Evolutionary conservation across 2,329 filamentous ascomycete species (phyloP), one percentile per base, ranked within the genome.

Genomic region (Aspergillus sp.): DNA sequence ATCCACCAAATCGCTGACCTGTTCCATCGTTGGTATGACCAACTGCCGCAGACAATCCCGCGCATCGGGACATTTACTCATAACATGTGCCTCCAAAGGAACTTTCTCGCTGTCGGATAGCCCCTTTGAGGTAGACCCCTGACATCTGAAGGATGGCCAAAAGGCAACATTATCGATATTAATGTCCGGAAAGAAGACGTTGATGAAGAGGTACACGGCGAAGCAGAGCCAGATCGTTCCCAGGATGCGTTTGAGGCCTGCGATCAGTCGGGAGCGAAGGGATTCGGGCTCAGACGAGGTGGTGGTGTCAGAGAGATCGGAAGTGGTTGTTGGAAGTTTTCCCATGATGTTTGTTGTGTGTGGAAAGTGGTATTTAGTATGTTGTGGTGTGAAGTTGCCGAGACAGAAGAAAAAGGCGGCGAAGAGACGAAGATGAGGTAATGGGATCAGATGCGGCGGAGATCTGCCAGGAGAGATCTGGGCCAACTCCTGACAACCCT

Each of bases 31-130:
- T 1, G 93, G 93, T 10, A 97, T 71, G 27, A 98, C 77, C 57
- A 98, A 71, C 49, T 89, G 74, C 51, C 81, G 80, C 19, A 98
- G 74, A 60, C 91, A 96, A 62, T 88, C 85, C 65, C 77, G 78
- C 2, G 93, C 89, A 68, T 98, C 93, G 0, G 91, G 90, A 61
- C 93, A 98, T 75, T 97, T 96, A 71, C 83, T 87, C 84, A 97
- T 98, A 58, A 97, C 93, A 66, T 97, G 91, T 47, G 88, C 87
- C 66, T 98, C 93, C 2, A 98, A 70, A 3, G 88, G 86, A 4
- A 97, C 85, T 48, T 54, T 61, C 29, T 47, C 35, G 29, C 19
- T 47, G 36, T 39, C 36, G 36, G 36, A 19, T 8, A 39, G 36
- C 19, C 27, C 27, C 36, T 39, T 27, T 8, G 8, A 19, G 3